Evolutionary conservation across 2,329 filamentous ascomycete species (phyloP), one percentile per base, ranked within the genome.

Genomic region (Fusarium armeniacum): DNA sequence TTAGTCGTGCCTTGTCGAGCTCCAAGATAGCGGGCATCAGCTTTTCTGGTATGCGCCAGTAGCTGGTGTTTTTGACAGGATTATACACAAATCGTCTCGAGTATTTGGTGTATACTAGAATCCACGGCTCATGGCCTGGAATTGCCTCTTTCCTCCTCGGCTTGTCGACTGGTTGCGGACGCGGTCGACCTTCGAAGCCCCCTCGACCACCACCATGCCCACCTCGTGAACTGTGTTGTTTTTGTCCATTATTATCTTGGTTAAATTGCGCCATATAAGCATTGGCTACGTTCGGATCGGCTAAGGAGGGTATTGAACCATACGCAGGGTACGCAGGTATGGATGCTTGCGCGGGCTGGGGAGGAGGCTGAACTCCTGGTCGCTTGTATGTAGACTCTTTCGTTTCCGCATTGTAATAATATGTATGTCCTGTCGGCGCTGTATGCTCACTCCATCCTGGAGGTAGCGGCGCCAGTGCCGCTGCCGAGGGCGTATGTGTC

Each of bases 381-480:
- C 93, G 89, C 40, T 86, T 91, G 79, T 97, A 98, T 44, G 94
- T 97, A 1, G 94, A 97, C 75, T 93, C 87, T 75, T 96, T 93
- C 2, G 93, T 95, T 58, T 87, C 84, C 46, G 89, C 84, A 81
- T 97, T 91, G 83, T 97, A 96, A 81, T 94, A 98, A 82, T 97
- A 98, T 30, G 86, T 86, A 79, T 97, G 94, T 6, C 93, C 93
- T 52, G 91, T 91, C 8, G 94, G 94, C 54, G 94, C 93, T 80
- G 90, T 94, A 81, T 98, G 94, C 79, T 97, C 93, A n/a, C 92
- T 93, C 94, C 94, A 98, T 68, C 93, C 94, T 44, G 90, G 85
- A 30, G 90, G 91, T 1, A 98, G 84, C 36, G 92, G 88, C 46
- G 87, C 84, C 38, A 81, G 77, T 10, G 81, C 63, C 58, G 79